Conservation (phyloP, 805 yeast genomes). For the Metschnikowia noctiluminum region DNA sequence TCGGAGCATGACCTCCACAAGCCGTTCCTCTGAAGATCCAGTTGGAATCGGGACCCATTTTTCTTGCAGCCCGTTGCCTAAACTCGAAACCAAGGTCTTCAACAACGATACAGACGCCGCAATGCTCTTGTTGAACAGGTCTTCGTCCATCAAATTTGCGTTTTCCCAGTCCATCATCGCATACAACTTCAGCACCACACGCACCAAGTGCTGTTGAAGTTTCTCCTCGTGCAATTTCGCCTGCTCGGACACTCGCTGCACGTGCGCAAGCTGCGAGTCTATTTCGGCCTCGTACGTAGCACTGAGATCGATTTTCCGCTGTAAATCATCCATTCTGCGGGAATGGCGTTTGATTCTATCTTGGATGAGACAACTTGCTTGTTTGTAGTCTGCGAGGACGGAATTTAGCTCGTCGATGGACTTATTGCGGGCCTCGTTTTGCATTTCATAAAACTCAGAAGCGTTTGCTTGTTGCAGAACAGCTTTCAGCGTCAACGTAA, state of each 20-base stretch:
- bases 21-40: conserved; percentile 13
- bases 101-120: conserved; percentile 11
- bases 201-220: conserved; percentile 17
- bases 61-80: conserved; percentile 3
- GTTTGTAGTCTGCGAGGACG: conserved; percentile 12
- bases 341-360: conserved; percentile 8
- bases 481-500: conserved; percentile 13
- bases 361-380: conserved; percentile 5
- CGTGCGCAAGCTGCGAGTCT: conserved; percentile 1
- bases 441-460: background rate
- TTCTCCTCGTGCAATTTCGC: conserved; percentile 9
- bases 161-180: conserved; percentile 24
- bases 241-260: background rate
- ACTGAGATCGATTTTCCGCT: conserved; percentile 5
- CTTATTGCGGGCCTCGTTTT: background rate
- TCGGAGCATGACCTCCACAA: conserved; percentile 17
- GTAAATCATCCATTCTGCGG: conserved; percentile 8
- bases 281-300: conserved; percentile 6
- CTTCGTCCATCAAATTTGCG: conserved; percentile 19
- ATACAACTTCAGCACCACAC: conserved; percentile 19
- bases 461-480: conserved; percentile 13
- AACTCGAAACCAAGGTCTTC: conserved; percentile 9
- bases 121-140: conserved; percentile 13
- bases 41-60: conserved; percentile 10
- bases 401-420: conserved; percentile 1